Conservation (phyloP, 768 basidiomycete species). For the Fistulinella prunicolor region DNA sequence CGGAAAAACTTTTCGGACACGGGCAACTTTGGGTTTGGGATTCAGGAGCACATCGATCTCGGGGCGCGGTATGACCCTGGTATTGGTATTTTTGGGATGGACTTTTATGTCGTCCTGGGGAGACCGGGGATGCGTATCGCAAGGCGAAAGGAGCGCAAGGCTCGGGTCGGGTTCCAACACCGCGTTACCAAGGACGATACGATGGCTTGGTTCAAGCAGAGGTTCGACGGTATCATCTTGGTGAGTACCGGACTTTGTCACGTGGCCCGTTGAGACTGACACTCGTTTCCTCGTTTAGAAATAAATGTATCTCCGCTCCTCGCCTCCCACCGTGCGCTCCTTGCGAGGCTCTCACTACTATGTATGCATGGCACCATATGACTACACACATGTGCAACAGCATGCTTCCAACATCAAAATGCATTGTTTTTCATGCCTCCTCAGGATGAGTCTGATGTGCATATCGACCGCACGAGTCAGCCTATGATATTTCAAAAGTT, state of each 20-base stretch:
- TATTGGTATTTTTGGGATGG: constrained; percentile 99
- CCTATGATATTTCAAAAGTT: no score
- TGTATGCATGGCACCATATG: constrained; percentile 27
- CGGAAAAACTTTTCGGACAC: constrained; percentile 98
- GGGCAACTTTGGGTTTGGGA: constrained; percentile 99
- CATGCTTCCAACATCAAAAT: constrained; percentile 26
- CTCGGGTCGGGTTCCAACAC: constrained; percentile 84
- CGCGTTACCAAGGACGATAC: constrained; percentile 95
- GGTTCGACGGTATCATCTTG: constrained; percentile 97
- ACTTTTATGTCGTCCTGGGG: constrained; percentile 98
- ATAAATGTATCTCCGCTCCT: constrained; percentile 18
- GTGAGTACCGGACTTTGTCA: constrained; percentile 43
- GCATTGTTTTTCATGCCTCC: constrained; percentile 4
- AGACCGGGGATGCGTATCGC: constrained; percentile 91
- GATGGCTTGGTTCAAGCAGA: constrained; percentile 98
- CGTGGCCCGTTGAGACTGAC: neutral
- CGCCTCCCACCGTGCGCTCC: constrained; percentile 1
- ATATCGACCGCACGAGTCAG: neutral
- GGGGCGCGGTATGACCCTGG: constrained; percentile 97
- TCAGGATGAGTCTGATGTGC: neutral
- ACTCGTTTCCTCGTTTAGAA: constrained; percentile 12
- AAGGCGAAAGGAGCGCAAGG: constrained; percentile 84
- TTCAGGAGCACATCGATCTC: constrained; percentile 98
- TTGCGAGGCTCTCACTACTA: neutral
- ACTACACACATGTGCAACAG: constrained; percentile 24